Base-by-base conservation (phyloP, 2,329 filamentous ascomycete genomes). In the Claviceps arundinis region DNA sequence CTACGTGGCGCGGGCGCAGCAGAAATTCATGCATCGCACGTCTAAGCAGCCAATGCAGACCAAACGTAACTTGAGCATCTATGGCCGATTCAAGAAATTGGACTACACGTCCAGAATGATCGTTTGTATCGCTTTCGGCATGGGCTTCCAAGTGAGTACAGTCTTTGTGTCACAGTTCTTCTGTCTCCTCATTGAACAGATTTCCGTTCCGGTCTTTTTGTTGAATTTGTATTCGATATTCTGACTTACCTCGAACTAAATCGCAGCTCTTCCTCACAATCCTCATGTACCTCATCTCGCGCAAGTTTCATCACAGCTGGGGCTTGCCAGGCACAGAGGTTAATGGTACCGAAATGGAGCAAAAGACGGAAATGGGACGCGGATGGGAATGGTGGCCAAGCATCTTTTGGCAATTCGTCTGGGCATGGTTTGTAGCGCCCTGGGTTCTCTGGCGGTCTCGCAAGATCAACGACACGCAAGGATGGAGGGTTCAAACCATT, bases 361-460 rank as follows among this genome's bases (percentile, higher is more conserved):
- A 72, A 41, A 66, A 69, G 37, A 65, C 70, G 17, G 61, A 68
- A 14, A 72, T 73, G 58, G 63, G 65, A 47, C 61, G 69, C 17
- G 82, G 83, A 2, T 82, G 75, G 72, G 83, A 86, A 67, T 87
- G 82, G 82, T 75, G 78, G 67, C 77, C 78, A 2, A 77, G 75
- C 0, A 71, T 80, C 40, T 65, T 80, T 24, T 84, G 79, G 79
- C 80, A 82, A 57, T 70, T 80, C 45, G 62, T 77, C 54, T 84
- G 78, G 79, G 71, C 77, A 5, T 82, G 77, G 73, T 60, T 79
- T 24, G 74, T 78, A 2, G 53, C 53, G 11, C 53, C 53, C 4
- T 52, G 38, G n/a, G 17, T 54, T 22, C 47, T 85, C 2, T 84
- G 76, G 72, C 73, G 74, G 56, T 77, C 81, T 42, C 73, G 80